Conservation (phyloP, 2,329 filamentous ascomycete genomes). For the Neonectria faginata region DNA sequence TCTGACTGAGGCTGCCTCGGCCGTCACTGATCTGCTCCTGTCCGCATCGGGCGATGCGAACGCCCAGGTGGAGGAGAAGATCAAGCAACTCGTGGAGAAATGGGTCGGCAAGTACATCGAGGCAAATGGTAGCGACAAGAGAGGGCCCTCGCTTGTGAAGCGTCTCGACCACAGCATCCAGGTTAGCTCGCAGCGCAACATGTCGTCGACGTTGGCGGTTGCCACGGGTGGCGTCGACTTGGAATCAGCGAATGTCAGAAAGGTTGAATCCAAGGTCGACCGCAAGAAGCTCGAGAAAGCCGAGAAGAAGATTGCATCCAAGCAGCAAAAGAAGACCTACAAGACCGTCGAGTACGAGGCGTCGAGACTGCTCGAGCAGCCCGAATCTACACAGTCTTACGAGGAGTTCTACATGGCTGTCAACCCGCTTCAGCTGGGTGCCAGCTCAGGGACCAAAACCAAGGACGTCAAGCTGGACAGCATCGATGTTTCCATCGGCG, state of each 20-base stretch:
- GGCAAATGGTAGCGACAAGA: conserved; percentile 76
- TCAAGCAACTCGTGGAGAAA: conserved; percentile 86
- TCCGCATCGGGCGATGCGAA: conserved; percentile 91
- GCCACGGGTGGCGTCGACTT: conserved; percentile 87
- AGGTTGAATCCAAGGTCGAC: conserved; percentile 97
- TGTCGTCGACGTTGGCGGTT: conserved; percentile 94
- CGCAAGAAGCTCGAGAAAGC: conserved; percentile 99
- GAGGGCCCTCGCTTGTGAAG: conserved; percentile 80
- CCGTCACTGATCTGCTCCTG: conserved; percentile 88
- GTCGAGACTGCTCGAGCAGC: conserved; percentile 85
- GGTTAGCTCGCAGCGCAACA: conserved; percentile 92
- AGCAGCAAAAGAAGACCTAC: conserved; percentile 98
- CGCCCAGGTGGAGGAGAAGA: conserved; percentile 77
- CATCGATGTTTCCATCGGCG: conserved; percentile 93
- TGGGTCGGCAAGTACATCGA: conserved; percentile 87
- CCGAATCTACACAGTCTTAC: conserved; percentile 88
- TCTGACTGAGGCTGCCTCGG: conserved; percentile 83
- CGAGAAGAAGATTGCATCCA: conserved; percentile 95
- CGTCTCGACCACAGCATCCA: conserved; percentile 95
- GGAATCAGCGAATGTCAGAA: conserved; percentile 90
- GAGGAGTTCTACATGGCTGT: conserved; percentile 99
- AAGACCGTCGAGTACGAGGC: conserved; percentile 99
- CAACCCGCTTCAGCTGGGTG: conserved; percentile 91
- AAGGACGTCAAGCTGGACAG: conserved; percentile 99
- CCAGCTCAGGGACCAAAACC: conserved; percentile 81